These are phyloP conservation scores for Neopestalotiopsis sp. DNA, from an alignment of 2,329 filamentous ascomycete genomes.

Conservation along the genomic window DNA sequence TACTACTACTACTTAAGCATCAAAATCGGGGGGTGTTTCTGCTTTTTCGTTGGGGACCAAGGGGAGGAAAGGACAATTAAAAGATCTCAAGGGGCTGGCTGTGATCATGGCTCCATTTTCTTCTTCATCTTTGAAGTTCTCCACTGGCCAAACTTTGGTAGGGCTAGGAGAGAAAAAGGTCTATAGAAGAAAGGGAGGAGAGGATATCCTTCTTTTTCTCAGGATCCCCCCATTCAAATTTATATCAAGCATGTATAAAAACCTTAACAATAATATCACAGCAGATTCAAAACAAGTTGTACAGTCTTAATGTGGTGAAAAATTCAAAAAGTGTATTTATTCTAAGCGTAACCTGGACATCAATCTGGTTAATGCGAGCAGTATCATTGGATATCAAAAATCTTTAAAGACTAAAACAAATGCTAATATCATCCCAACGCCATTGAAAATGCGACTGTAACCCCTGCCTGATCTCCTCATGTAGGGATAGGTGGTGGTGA, in stretches of 20 bases:
- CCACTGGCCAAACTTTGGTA: background rate
- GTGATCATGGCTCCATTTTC: background rate
- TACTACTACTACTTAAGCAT: background rate
- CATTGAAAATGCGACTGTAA: background rate
- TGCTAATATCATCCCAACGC: background rate
- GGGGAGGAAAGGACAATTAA: background rate
- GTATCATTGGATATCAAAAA: background rate
- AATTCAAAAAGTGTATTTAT: background rate
- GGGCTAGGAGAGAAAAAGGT: background rate
- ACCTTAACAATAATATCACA: background rate
- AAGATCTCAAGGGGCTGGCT: background rate
- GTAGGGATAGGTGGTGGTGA: conserved; percentile 21
- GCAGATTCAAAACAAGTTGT: background rate
- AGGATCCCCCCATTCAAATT: background rate
- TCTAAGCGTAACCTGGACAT: too few relatives aligned
- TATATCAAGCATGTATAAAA: conserved; percentile 1
- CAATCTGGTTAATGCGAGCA: background rate
- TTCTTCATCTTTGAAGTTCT: too few relatives aligned
- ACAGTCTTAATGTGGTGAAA: background rate
- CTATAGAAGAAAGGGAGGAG: background rate
- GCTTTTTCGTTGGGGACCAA: background rate
- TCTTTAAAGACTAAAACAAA: background rate
- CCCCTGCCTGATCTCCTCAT: background rate
- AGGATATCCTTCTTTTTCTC: background rate
- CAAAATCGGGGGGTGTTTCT: background rate